These are phyloP conservation scores for Rhododendron vialii DNA, from an alignment of 148 eudicot genomes.

Conservation along the genomic window DNA sequence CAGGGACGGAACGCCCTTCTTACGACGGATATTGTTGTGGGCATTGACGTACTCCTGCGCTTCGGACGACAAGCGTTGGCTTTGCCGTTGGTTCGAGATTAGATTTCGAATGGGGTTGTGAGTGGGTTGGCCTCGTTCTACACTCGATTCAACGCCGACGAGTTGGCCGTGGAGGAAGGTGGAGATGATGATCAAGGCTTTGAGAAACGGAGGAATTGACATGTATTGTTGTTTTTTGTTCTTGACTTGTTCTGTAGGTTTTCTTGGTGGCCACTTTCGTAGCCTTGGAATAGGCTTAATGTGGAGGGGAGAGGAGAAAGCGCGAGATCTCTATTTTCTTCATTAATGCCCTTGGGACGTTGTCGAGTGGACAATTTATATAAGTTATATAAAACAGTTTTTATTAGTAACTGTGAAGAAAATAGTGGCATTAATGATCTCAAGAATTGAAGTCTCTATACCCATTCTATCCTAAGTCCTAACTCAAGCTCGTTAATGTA, in stretches of 20 bases:
- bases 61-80: background rate
- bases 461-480: too few relatives aligned
- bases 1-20: constrained; percentile 19
- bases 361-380: too few relatives aligned
- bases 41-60: constrained; percentile 21
- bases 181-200: background rate
- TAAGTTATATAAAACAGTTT: too few relatives aligned
- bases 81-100: background rate
- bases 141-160: too few relatives aligned
- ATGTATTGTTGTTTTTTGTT: background rate
- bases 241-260: background rate
- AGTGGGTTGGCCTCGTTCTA: background rate
- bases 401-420: too few relatives aligned
- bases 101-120: background rate
- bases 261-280: background rate
- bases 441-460: too few relatives aligned
- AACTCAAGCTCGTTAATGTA: too few relatives aligned
- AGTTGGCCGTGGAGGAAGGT: background rate
- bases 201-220: background rate
- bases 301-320: background rate
- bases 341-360: too few relatives aligned
- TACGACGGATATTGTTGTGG: constrained; percentile 20
- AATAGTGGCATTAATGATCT: too few relatives aligned
- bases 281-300: background rate
- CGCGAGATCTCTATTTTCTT: too few relatives aligned